These are phyloP conservation scores for Cercospora sp. DNA, from an alignment of 2,329 filamentous ascomycete genomes.

Conservation along the genomic window DNA sequence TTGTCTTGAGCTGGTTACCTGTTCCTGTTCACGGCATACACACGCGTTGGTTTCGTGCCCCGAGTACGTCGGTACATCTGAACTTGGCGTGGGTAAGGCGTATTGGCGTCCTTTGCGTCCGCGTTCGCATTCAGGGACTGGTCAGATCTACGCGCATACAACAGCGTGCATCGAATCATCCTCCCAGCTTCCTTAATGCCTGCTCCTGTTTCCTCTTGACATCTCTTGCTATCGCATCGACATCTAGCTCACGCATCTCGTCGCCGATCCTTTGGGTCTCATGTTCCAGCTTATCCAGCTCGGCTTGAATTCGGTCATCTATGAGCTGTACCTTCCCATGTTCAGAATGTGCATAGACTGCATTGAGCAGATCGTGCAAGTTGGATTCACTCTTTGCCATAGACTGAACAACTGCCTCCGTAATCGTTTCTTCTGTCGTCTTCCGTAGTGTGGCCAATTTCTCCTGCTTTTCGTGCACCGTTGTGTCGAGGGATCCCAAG, in stretches of 20 bases:
- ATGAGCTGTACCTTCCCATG: constrained; percentile 27
- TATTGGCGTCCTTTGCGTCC: background rate
- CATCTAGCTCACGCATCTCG: constrained; percentile 41
- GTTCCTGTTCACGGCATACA: background rate
- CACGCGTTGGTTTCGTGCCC: background rate
- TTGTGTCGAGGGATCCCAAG: constrained; percentile 32
- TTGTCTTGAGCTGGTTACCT: background rate
- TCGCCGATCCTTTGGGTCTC: constrained; percentile 42
- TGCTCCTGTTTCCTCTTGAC: constrained; percentile 29
- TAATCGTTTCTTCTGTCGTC: constrained; percentile 37
- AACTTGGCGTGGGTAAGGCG: background rate
- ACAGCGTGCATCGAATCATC: background rate
- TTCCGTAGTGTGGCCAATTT: constrained; percentile 41
- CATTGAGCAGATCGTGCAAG: constrained; percentile 40
- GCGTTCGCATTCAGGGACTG: background rate
- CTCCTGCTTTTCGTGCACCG: constrained; percentile 38
- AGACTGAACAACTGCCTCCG: constrained; percentile 41
- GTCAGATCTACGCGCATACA: background rate
- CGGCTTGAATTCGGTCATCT: constrained; percentile 32
- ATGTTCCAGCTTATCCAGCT: constrained; percentile 41
- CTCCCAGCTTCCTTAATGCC: constrained; percentile 14
- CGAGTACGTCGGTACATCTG: background rate
- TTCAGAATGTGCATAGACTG: constrained; percentile 42
- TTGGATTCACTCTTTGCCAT: constrained; percentile 43
- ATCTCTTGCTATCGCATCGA: constrained; percentile 28